These are phyloP conservation scores for Farysia itapuensis DNA, from an alignment of 1,284 basidiomycete genomes.

Conservation along the genomic window DNA sequence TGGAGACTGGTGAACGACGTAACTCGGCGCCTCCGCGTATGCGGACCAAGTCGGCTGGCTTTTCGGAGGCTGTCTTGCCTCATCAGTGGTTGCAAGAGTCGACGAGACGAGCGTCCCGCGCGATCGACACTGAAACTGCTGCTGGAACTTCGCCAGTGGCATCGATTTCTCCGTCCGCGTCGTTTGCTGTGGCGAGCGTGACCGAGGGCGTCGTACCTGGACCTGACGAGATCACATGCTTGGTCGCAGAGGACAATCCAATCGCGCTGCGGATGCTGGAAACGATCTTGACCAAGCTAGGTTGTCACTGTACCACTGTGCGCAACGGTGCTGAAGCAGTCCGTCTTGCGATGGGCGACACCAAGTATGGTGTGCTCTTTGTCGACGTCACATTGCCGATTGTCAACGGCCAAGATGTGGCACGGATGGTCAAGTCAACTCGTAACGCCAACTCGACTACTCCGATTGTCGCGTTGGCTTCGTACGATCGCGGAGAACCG, in stretches of 20 bases:
- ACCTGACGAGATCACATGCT: slow-evolving; percentile 71
- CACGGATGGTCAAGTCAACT: slow-evolving; percentile 90
- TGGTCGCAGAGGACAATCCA: slow-evolving; percentile 96
- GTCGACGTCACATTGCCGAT: slow-evolving; percentile 90
- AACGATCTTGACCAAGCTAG: slow-evolving; percentile 84
- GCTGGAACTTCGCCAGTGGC: slow-evolving; percentile 14
- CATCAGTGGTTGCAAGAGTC: slow-evolving; percentile 16
- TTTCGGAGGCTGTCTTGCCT: slow-evolving; percentile 23
- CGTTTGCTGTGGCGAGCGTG: background rate
- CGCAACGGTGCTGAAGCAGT: slow-evolving; percentile 94
- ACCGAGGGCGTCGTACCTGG: slow-evolving; percentile 1
- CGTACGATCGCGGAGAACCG: slow-evolving; percentile 51
- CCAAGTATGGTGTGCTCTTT: slow-evolving; percentile 71
- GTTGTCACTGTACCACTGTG: slow-evolving; percentile 89
- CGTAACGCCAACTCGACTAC: slow-evolving; percentile 83
- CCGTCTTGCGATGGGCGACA: slow-evolving; percentile 94
- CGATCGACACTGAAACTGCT: background rate
- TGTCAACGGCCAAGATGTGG: slow-evolving; percentile 87
- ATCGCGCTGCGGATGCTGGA: slow-evolving; percentile 69
- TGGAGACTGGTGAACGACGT: slow-evolving; percentile 65
- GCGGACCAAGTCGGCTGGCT: slow-evolving; percentile 75
- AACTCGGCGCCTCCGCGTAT: slow-evolving; percentile 85
- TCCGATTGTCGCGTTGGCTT: slow-evolving; percentile 81
- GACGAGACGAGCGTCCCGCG: background rate
- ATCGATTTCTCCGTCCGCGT: slow-evolving; percentile 15